Base-by-base conservation (phyloP, 1,139 yeast species). In the Pichia sp. region DNA sequence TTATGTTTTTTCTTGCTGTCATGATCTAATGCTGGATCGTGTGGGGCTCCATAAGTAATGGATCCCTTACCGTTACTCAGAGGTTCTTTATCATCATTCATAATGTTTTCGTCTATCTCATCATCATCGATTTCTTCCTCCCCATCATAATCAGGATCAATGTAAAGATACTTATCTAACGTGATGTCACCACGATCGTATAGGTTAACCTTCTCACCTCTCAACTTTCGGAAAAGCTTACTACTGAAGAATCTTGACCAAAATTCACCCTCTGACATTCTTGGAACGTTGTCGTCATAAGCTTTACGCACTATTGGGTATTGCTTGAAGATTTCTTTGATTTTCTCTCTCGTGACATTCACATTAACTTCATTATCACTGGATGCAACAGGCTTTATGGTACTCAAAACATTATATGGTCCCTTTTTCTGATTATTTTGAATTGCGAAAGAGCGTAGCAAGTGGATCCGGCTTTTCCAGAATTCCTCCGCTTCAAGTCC, bases 211-310 rank as follows among this genome's bases (percentile, higher is more conserved):
- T 78, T 79, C 55, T 91, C 98, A 41, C 99, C 98, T 53, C 96
- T 71, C 29, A 91, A 65, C 51, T 91, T 74, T 49, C 96, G 69
- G 54, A 88, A 91, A 41, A 91, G 62, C 50, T 87, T 80, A 2
- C 96, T 86, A 50, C 85, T 79, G 66, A 91, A 91, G 53, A 91
- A 93, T 44, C 97, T 67, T n/a, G 94, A 83, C 98, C 99, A 91
- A 50, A 91, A 91, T 52, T 84, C 94, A 26, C 93, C 91, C 56
- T 88, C 97, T 34, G 74, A 71, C 42, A 91, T 69, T 45, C 80
- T 79, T 0, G 98, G 98, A 2, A 93, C 98, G 42, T 79, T 76
- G 42, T 91, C 98, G 44, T 76, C 77, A 53, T 82, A 91, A 1
- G 97, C 97, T 45, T 74, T 78, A 41, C 84, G 75, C n/a, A 91